Percentiles rank a stretch among this genome's conserved stretches.
Evolutionary conservation across 2,329 filamentous ascomycete genomes (phyloP).

Genomic region (Escovopsis sp.): DNA sequence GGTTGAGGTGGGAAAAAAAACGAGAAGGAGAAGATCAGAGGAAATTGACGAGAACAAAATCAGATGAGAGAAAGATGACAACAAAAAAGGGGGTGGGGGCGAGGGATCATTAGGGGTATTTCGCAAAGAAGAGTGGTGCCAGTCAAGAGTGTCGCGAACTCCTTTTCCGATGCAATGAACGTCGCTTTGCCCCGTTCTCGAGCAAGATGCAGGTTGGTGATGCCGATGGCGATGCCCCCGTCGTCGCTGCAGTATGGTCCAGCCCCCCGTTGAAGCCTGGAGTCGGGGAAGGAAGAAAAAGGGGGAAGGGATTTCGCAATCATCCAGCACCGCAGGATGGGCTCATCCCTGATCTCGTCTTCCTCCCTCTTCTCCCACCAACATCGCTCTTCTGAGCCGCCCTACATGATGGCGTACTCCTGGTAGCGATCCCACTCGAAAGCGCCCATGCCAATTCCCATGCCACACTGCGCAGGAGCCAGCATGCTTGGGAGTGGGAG

Average conservation of each 20-base stretch:
- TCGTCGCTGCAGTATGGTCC: no score
- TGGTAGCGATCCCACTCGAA: slow-evolving; percentile 81
- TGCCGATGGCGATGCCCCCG: no score
- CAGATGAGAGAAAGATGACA: slow-evolving; percentile 20
- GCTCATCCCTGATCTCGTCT: no score
- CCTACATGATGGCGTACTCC: slow-evolving; percentile 69
- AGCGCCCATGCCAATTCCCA: slow-evolving; percentile 44
- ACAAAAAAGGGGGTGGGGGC: slow-evolving; percentile 15
- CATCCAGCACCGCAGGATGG: no score
- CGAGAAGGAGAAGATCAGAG: no score
- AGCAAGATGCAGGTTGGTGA: no score
- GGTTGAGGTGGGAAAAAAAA: no score
- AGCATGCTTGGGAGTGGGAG: slow-evolving; percentile 79
- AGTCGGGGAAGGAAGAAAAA: no score
- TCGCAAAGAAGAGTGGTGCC: slow-evolving; percentile 18
- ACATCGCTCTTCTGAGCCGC: slow-evolving; percentile 75
- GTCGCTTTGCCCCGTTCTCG: slow-evolving; percentile 25
- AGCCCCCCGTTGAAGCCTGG: no score
- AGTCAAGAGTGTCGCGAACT: slow-evolving; percentile 19
- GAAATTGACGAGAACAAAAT: no score
- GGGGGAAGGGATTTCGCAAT: no score
- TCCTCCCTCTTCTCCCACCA: slow-evolving; percentile 25
- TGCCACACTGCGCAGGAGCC: slow-evolving; percentile 61
- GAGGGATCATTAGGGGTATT: slow-evolving; percentile 10
- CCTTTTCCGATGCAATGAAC: slow-evolving; percentile 29